phyloP scores from a whole-genome alignment of 305 asterid genomes.

The Coffea humblotiana region DNA sequence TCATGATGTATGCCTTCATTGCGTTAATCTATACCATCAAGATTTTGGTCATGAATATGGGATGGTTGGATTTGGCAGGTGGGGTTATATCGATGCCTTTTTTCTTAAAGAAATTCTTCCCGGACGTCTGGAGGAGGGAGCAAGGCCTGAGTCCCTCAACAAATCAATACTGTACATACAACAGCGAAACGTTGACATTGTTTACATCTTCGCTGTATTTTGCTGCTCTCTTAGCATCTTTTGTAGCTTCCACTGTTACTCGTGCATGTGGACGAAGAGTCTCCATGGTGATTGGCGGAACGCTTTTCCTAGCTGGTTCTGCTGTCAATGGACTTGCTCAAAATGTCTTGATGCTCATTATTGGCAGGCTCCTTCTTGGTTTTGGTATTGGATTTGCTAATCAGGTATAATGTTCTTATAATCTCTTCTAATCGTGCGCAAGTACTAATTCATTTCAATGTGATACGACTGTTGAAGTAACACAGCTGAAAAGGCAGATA shows the following conservation, averaged over 20 bases:
- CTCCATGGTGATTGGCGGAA: conserved; percentile 29
- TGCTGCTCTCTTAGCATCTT: conserved; percentile 34
- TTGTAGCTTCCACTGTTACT: conserved; percentile 22
- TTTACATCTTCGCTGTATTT: conserved; percentile 36
- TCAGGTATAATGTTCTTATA: conserved; percentile 18
- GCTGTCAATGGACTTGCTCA: conserved; percentile 18
- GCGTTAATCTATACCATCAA: not conserved
- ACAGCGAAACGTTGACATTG: conserved; percentile 24
- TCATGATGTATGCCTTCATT: not conserved
- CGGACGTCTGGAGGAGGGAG: conserved; percentile 26
- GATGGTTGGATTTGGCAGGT: conserved; percentile 4
- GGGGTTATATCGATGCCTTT: conserved; percentile 34
- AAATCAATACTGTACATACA: conserved; percentile 35
- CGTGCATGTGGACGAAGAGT: conserved; percentile 21
- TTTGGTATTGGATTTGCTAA: conserved; percentile 35
- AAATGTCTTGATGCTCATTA: conserved; percentile 21
- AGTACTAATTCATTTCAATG: too few species aligned
- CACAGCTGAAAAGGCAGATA: too few species aligned
- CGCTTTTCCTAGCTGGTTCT: conserved; percentile 24
- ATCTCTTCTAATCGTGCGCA: too few species aligned
- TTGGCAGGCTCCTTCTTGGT: conserved; percentile 30
- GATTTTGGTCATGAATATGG: too few species aligned
- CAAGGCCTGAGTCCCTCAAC: not conserved
- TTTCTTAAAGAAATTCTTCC: conserved; percentile 32
- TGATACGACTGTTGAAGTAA: too few species aligned